Percentiles rank a stretch among this genome's conserved stretches.
phyloP scores from a whole-genome alignment of 306 rosid genomes.

The Dicorynia guianensis region DNA sequence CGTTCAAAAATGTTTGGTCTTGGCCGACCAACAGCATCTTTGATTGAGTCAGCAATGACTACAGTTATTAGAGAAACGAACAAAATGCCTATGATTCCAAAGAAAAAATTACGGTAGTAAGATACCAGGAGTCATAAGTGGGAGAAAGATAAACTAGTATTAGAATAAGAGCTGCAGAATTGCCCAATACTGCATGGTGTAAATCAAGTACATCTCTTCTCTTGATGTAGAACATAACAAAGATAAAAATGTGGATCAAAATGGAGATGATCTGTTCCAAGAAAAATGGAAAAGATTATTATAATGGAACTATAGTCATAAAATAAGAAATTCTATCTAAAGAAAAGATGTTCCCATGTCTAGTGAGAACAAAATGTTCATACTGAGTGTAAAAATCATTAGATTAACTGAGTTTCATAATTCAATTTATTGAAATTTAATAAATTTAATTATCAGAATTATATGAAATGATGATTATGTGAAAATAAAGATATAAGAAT shows the following conservation, averaged over 20 bases:
- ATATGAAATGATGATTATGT: too few species aligned
- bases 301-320: too few species aligned
- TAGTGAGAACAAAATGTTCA: too few species aligned
- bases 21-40: constrained; percentile 68
- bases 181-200: constrained; percentile 62
- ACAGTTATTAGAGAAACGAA: constrained; percentile 54
- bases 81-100: constrained; percentile 45
- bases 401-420: too few species aligned
- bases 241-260: constrained; percentile 44
- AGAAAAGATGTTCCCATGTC: too few species aligned
- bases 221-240: constrained; percentile 40
- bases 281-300: neutral
- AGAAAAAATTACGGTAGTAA: too few species aligned
- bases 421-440: too few species aligned
- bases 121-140: neutral
- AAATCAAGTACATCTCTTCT: constrained; percentile 57
- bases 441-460: too few species aligned
- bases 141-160: neutral
- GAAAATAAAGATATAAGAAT: too few species aligned
- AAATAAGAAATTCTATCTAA: too few species aligned
- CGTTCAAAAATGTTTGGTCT: constrained; percentile 60
- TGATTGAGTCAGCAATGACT: constrained; percentile 63
- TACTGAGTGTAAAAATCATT: too few species aligned
- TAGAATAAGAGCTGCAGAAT: neutral
- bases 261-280: constrained; percentile 50